Conservation (phyloP, 169 alveolate genomes). For the Eimeria falciformis region DNA sequence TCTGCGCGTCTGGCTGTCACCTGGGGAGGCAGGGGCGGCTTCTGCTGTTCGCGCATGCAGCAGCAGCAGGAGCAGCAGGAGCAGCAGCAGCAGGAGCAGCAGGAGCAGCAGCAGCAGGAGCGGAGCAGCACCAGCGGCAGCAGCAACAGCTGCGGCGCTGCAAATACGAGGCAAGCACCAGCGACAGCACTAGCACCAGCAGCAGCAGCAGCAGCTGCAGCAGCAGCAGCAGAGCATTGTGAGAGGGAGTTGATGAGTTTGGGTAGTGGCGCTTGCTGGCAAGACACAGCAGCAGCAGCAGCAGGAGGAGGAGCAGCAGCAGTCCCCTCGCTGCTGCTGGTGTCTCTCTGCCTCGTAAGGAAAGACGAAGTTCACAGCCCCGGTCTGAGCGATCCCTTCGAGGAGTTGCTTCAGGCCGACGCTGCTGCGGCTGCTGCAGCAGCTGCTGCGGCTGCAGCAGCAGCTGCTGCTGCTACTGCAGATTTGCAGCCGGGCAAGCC, state of each 20-base stretch:
- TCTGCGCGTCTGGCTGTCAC: not conserved
- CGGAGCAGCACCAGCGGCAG: not conserved
- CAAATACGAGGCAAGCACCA: not conserved
- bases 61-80: constrained; percentile 14
- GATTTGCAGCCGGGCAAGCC: too few species aligned
- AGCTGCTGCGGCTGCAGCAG: constrained; percentile 45
- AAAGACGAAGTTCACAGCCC: too few species aligned
- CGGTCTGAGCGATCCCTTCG: too few species aligned
- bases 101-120: constrained; percentile 19
- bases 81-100: constrained; percentile 9
- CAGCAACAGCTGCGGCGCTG: not conserved
- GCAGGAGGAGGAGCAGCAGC: too few species aligned
- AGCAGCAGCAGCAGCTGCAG: too few species aligned
- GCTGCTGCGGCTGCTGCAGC: not conserved
- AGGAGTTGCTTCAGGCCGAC: too few species aligned
- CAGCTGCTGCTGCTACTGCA: not conserved
- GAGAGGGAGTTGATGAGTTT: too few species aligned
- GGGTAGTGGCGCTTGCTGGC: too few species aligned
- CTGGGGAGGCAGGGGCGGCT: not conserved
- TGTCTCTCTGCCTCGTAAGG: too few species aligned
- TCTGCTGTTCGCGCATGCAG: not conserved
- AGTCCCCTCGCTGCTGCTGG: too few species aligned
- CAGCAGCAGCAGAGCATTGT: too few species aligned
- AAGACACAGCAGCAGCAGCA: too few species aligned
- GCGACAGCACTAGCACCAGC: constrained; percentile 6